Evolutionary conservation across 2,329 filamentous ascomycete genomes (phyloP).

Genomic region (Pseudogymnoascus pannorum): DNA sequence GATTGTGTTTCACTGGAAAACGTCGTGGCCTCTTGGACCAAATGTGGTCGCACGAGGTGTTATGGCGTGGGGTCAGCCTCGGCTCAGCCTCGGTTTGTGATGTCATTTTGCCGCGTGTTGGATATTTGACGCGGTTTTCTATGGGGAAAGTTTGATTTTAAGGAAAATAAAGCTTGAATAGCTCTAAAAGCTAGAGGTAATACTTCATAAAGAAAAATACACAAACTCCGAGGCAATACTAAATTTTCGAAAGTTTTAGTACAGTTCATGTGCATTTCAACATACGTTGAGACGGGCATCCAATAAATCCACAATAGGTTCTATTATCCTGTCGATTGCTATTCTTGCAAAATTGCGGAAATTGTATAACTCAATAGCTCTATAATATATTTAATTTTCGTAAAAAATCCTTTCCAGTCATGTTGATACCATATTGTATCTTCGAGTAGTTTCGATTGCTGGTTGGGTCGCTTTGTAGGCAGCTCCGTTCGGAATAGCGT

Average conservation of each 20-base stretch:
- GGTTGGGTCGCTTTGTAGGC: neutral
- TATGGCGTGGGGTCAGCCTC: neutral
- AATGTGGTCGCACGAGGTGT: neutral
- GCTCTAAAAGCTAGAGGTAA: neutral
- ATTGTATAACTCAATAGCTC: neutral
- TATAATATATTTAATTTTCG: neutral
- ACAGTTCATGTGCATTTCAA: neutral
- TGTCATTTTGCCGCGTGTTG: constrained; percentile 2
- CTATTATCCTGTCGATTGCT: neutral
- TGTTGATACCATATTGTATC: neutral
- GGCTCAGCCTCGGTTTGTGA: constrained; percentile 7
- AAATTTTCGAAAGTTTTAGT: no score
- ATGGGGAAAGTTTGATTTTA: neutral
- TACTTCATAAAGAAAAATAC: neutral
- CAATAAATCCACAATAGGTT: neutral
- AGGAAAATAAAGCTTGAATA: neutral
- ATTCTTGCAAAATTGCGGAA: neutral
- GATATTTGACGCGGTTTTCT: neutral
- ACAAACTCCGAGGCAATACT: neutral
- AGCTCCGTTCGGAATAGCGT: constrained; percentile 6
- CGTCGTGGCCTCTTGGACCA: neutral
- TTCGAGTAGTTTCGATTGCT: neutral
- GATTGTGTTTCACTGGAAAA: neutral
- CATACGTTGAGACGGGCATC: neutral
- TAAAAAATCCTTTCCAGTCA: neutral